Base-by-base conservation (phyloP, 495 filamentous ascomycete species). In the Aspergillus wentii region DNA sequence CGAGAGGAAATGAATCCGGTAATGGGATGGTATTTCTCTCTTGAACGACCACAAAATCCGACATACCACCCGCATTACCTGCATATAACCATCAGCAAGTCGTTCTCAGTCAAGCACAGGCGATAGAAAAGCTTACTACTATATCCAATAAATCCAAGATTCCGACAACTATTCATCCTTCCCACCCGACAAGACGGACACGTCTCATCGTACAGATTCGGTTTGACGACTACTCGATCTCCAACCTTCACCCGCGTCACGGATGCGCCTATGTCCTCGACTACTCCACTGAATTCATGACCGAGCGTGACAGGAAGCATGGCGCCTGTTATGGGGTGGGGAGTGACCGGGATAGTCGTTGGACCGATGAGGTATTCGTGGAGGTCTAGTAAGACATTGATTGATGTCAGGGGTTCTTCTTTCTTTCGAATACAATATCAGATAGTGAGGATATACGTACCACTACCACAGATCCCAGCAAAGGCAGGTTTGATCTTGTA, bases 291-390 rank as follows among this genome's bases (percentile, higher is more conserved):
- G 53, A 83, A 79, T 40, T 82, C 79, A 45, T 83, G 79, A 14
- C 80, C 80, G 19, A 82, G 61, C 0, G 73, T 77, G 5, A 80
- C 49, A 3, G 79, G 80, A 8, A 76, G 61, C 21, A 62, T 61
- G 35, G 70, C 71, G 18, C 70, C 66, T 5, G 79, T 82, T 23
- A 82, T 62, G 0, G 72, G 70, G 52, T 84, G 80, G 1, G 76
- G 78, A 17, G 9, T 52, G 59, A 58, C 63, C 5, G 78, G 79
- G n/a, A 72, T 66, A n/a, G 74, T 52, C n/a, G 54, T 67, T 15
- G 74, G 72, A 2, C 78, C 78, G 17, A 64, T 57, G 8, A 76
- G 52, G 44, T 77, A 83, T 43, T 83, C 77, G 42, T 84, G 78
- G 7, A 84, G 59, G 52, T 82, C 76, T 74, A 38, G 3, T 14